These are phyloP conservation scores for Phlebiopsis flavidoalba DNA, from an alignment of 768 basidiomycete genomes.

Conservation along the genomic window DNA sequence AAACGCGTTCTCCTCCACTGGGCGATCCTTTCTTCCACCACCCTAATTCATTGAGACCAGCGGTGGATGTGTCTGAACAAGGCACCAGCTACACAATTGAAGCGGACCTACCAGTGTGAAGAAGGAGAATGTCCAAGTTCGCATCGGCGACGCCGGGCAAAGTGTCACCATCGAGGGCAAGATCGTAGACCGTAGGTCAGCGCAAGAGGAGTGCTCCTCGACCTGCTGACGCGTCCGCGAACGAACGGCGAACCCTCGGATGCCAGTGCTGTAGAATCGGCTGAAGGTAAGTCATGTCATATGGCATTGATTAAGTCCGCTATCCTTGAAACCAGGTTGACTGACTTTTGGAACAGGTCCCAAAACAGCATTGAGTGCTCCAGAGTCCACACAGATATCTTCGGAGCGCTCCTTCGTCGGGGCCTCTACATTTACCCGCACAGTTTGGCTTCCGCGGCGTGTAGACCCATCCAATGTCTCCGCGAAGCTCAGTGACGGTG, in stretches of 20 bases:
- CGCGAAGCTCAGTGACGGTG: slow-evolving; percentile 64
- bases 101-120: slow-evolving; percentile 73
- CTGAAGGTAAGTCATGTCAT: slow-evolving; percentile 18
- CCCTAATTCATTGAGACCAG: slow-evolving; percentile 37
- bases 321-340: too few species aligned
- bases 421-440: slow-evolving; percentile 56
- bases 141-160: slow-evolving; percentile 63
- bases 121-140: slow-evolving; percentile 70
- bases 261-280: slow-evolving; percentile 17
- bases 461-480: slow-evolving; percentile 52
- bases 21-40: slow-evolving; percentile 46
- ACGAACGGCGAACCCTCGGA: slow-evolving; percentile 14
- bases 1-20: slow-evolving; percentile 32
- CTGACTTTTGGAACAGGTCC: slow-evolving; percentile 8
- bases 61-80: slow-evolving; percentile 65
- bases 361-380: slow-evolving; percentile 16
- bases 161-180: slow-evolving; percentile 73
- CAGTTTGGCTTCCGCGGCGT: slow-evolving; percentile 64
- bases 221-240: slow-evolving; percentile 5
- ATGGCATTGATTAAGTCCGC: too few species aligned
- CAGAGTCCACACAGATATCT: slow-evolving; percentile 42
- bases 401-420: slow-evolving; percentile 57
- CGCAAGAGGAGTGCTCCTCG: slow-evolving; percentile 14
- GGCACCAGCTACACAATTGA: slow-evolving; percentile 63
- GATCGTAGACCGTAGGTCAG: slow-evolving; percentile 31